Conservation (phyloP, 2,329 filamentous ascomycete genomes). For the Hypoxylon sp. region DNA sequence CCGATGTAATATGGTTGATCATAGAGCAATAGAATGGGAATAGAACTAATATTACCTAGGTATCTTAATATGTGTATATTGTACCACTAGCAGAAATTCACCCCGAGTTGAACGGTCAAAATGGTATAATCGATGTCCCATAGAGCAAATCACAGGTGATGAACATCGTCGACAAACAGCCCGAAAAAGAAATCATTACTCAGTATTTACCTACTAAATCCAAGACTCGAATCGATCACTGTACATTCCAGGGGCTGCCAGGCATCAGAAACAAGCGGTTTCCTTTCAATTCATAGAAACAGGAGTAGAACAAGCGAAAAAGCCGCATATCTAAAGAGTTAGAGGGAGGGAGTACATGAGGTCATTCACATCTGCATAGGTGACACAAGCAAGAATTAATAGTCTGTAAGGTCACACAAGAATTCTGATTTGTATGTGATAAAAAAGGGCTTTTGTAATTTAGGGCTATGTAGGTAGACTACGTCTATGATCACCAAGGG, state of each 20-base stretch:
- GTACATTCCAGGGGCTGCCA: not conserved
- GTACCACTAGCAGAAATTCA: not conserved
- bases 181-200: not conserved
- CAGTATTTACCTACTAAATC: not conserved
- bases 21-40: slow-evolving; percentile 1
- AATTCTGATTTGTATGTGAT: slow-evolving; percentile 25
- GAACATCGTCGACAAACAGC: not conserved
- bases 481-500: slow-evolving; percentile 6
- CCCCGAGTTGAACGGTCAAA: not conserved
- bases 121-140: not conserved
- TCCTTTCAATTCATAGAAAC: not conserved
- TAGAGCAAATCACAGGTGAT: not conserved
- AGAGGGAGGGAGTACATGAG: not conserved
- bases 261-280: not conserved
- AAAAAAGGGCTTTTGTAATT: not conserved
- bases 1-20: slow-evolving; percentile 3
- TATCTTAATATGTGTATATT: not conserved
- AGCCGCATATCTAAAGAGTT: not conserved
- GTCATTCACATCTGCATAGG: not conserved
- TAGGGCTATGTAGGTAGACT: slow-evolving; percentile 17
- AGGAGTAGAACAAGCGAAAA: not conserved
- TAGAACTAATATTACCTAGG: not conserved
- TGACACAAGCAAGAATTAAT: not conserved
- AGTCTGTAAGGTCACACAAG: slow-evolving; percentile 5
- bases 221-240: not conserved